These are phyloP conservation scores for Colletotrichum lupini DNA, from an alignment of 2,329 filamentous ascomycete species.

Conservation along the genomic window DNA sequence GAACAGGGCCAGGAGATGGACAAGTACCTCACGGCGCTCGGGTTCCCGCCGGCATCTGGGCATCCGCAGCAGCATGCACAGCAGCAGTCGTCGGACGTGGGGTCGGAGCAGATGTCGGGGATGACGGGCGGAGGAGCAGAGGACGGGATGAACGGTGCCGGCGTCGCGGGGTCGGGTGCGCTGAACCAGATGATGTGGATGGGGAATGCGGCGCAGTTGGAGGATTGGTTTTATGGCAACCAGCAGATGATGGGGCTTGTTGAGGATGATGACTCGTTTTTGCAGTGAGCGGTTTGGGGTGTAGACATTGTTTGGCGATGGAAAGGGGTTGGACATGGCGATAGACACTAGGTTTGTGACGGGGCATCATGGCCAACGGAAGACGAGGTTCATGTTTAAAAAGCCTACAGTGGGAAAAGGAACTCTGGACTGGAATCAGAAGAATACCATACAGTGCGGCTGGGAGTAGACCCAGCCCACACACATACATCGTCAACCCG, in stretches of 20 bases:
- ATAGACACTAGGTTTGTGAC: not conserved
- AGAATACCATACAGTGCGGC: no score
- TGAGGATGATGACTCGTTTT: conserved; percentile 39
- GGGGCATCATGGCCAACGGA: not conserved
- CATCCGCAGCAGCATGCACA: not conserved
- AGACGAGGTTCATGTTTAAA: not conserved
- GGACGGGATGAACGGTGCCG: not conserved
- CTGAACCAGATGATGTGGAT: conserved; percentile 47
- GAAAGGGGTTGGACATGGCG: not conserved
- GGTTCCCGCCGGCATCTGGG: conserved; percentile 47
- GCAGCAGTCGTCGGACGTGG: not conserved
- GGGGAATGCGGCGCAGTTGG: conserved; percentile 49
- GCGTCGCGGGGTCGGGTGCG: conserved; percentile 19
- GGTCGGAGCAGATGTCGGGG: not conserved
- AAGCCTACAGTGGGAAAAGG: not conserved
- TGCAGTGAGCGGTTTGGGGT: not conserved
- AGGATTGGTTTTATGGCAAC: conserved; percentile 52
- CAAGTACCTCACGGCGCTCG: conserved; percentile 62
- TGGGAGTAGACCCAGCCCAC: no score
- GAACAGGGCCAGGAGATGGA: conserved; percentile 56
- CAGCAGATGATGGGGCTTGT: conserved; percentile 50
- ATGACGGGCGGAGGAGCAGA: not conserved
- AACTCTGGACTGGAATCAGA: not conserved
- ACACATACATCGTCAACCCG: no score
- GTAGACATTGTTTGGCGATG: no score